These are phyloP conservation scores for Pichia nanzhaoensis DNA, from an alignment of 805 yeast genomes.

Conservation along the genomic window DNA sequence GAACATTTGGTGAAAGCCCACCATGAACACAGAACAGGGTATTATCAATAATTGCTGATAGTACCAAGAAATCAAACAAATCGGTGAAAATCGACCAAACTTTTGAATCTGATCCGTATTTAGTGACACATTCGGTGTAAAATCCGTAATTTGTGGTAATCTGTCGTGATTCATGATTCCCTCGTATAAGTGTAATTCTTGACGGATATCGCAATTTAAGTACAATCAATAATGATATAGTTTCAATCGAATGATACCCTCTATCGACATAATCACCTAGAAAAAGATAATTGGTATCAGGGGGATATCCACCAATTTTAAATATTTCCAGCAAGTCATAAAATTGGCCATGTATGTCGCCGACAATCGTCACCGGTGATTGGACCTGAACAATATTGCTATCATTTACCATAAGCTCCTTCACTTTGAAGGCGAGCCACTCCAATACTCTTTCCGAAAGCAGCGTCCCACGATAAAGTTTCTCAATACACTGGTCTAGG, in stretches of 20 bases:
- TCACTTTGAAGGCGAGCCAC: slow-evolving; percentile 72
- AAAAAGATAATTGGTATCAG: slow-evolving; percentile 88
- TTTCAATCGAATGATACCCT: slow-evolving; percentile 90
- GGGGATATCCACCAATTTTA: slow-evolving; percentile 87
- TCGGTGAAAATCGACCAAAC: slow-evolving; percentile 92
- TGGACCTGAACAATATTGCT: slow-evolving; percentile 80
- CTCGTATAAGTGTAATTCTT: slow-evolving; percentile 76
- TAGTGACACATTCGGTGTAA: slow-evolving; percentile 87
- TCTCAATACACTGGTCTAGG: slow-evolving; percentile 65
- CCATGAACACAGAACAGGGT: slow-evolving; percentile 94
- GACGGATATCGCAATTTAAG: slow-evolving; percentile 83
- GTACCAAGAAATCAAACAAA: slow-evolving; percentile 82
- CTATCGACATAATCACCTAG: slow-evolving; percentile 96
- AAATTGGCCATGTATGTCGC: slow-evolving; percentile 97
- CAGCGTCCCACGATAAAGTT: slow-evolving; percentile 54
- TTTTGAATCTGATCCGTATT: slow-evolving; percentile 65
- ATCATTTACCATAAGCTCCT: slow-evolving; percentile 70
- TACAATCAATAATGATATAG: slow-evolving; percentile 76
- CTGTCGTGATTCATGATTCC: slow-evolving; percentile 95
- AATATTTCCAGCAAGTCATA: slow-evolving; percentile 91
- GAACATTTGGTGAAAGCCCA: slow-evolving; percentile 92
- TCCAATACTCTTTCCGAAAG: slow-evolving; percentile 65
- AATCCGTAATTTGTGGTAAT: slow-evolving; percentile 97
- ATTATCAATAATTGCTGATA: slow-evolving; percentile 86
- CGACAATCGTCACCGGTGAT: slow-evolving; percentile 92